Evolutionary conservation across 768 basidiomycete genomes (phyloP).

Genomic region (Mycena floridula): DNA sequence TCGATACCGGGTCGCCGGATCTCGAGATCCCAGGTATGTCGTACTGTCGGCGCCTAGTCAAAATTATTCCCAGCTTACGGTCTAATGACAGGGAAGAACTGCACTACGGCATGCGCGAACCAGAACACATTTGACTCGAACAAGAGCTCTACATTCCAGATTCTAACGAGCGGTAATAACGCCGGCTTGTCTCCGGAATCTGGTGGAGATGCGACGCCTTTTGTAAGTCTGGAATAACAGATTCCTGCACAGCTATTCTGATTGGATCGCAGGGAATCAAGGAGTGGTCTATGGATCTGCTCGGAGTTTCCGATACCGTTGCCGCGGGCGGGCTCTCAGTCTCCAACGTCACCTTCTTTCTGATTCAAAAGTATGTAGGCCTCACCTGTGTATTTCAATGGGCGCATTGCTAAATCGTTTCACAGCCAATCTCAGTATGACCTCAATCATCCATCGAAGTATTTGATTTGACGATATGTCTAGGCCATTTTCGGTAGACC

Average conservation of each 20-base stretch:
- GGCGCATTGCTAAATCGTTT: too few species aligned
- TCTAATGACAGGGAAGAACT: conserved; percentile 6
- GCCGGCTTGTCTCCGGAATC: conserved; percentile 5
- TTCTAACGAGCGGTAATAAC: background rate
- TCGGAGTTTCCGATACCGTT: conserved; percentile 22
- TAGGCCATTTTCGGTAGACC: conserved; percentile 1
- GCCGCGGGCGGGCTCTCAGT: conserved; percentile 21
- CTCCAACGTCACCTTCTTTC: conserved; percentile 19
- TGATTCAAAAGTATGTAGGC: conserved; percentile 16
- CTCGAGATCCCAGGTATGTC: background rate
- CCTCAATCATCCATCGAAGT: too few species aligned
- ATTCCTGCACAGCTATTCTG: too few species aligned
- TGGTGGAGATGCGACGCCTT: conserved; percentile 17
- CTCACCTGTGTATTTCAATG: background rate
- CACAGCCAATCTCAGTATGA: too few species aligned
- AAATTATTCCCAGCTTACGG: too few species aligned
- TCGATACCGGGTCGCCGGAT: background rate
- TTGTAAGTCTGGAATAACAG: too few species aligned
- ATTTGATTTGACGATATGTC: too few species aligned
- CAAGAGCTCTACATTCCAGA: conserved; percentile 6
- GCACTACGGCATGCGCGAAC: conserved; percentile 5
- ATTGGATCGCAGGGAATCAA: too few species aligned
- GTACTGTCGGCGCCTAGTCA: too few species aligned
- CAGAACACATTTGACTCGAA: conserved; percentile 8
- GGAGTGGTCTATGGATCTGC: conserved; percentile 20